A percentile compares a stretch with the other conserved stretches of the same genome.
These are phyloP conservation scores for Spergularia bocconei DNA, from an alignment of 148 eudicot genomes.

Conservation along the genomic window DNA sequence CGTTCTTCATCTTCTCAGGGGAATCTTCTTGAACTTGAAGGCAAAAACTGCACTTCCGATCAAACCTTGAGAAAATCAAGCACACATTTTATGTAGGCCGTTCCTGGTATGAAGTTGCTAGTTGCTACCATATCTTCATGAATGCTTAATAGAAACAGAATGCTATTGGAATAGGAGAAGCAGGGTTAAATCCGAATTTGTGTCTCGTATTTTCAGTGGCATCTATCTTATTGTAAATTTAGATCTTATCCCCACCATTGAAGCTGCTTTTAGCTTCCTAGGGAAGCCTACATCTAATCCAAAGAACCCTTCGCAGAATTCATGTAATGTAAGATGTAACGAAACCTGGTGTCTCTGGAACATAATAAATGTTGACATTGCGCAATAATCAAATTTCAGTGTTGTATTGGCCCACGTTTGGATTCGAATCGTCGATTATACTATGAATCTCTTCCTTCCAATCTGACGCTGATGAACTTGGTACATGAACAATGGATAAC, in stretches of 20 bases:
- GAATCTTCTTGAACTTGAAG: conserved; percentile 79
- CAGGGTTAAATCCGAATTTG: conserved; percentile 5
- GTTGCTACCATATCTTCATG: background rate
- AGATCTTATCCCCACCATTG: background rate
- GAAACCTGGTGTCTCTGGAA: background rate
- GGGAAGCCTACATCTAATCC: background rate
- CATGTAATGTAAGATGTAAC: too few species aligned
- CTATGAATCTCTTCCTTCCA: background rate
- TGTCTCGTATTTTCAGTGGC: background rate
- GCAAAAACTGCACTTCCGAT: conserved; percentile 58
- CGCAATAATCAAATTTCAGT: background rate
- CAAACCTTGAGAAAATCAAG: conserved; percentile 36
- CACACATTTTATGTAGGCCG: background rate
- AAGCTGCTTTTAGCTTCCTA: background rate
- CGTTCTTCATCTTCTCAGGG: conserved; percentile 45
- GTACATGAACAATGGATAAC: conserved; percentile 5
- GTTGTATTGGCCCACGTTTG: background rate
- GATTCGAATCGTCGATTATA: background rate
- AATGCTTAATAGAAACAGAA: conserved; percentile 4
- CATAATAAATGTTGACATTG: background rate
- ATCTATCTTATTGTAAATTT: background rate
- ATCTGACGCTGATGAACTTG: background rate
- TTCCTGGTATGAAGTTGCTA: conserved; percentile 1
- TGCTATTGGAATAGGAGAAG: conserved; percentile 3
- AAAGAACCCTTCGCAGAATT: background rate